phyloP scores from a whole-genome alignment of 257 asterid species.

The Nicotiana attenuata region DNA sequence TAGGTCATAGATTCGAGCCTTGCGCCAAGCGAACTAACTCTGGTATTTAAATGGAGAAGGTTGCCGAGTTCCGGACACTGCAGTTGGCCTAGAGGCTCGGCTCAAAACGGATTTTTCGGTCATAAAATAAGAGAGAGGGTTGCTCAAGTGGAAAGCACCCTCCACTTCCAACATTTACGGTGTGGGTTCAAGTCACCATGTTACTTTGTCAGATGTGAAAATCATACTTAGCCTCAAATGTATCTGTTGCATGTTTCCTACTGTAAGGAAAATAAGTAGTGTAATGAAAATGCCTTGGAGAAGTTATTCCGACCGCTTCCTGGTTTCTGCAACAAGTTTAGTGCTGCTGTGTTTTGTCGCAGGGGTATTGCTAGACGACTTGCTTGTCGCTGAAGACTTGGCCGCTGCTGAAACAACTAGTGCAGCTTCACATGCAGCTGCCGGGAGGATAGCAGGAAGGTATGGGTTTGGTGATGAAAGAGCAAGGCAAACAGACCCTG shows the following conservation, averaged over 20 bases:
- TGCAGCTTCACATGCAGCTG: slow-evolving; percentile 98
- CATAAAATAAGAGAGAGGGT: too few species aligned
- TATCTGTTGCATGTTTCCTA: not conserved
- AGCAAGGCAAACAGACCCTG: slow-evolving; percentile 46
- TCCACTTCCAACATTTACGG: too few species aligned
- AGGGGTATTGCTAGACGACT: slow-evolving; percentile 92
- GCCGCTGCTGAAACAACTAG: slow-evolving; percentile 93
- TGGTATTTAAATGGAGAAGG: too few species aligned
- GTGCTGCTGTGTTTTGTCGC: slow-evolving; percentile 9
- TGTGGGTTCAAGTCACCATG: too few species aligned
- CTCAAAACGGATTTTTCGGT: too few species aligned
- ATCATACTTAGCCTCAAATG: not conserved
- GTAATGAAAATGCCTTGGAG: not conserved
- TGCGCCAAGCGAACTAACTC: too few species aligned
- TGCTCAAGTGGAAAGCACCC: too few species aligned
- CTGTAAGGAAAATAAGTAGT: not conserved
- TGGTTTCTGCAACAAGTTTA: not conserved
- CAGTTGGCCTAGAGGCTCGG: too few species aligned
- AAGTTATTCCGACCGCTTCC: not conserved
- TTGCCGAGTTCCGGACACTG: too few species aligned
- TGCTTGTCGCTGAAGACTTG: slow-evolving; percentile 94
- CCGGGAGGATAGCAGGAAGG: slow-evolving; percentile 71
- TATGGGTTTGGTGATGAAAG: slow-evolving; percentile 63
- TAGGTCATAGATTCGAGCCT: too few species aligned
- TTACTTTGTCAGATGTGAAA: not conserved